Evolutionary conservation across 2,329 filamentous ascomycete genomes (phyloP).

Genomic region (Sarocladium brachiariae): DNA sequence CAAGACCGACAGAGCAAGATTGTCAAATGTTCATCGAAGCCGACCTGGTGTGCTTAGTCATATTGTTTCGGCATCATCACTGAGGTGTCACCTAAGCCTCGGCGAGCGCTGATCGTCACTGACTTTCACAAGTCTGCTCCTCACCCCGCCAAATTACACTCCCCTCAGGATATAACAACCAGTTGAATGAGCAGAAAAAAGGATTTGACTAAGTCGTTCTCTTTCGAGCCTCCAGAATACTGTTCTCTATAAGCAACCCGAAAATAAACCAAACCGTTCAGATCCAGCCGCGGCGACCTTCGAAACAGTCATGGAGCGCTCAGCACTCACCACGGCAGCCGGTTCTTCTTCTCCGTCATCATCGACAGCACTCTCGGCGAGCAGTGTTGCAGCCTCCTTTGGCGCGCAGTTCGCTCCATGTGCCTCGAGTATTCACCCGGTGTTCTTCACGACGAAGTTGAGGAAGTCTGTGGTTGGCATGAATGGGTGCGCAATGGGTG

Average conservation of each 20-base stretch:
- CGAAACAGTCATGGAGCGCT: background rate
- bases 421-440: constrained; percentile 59
- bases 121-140: background rate
- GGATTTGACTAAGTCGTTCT: no score
- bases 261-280: no score
- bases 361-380: background rate
- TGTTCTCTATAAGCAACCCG: no score
- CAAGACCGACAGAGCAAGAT: background rate
- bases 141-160: background rate
- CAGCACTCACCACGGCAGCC: background rate
- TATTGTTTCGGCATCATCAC: background rate
- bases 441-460: constrained; percentile 65
- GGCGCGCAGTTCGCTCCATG: constrained; percentile 32
- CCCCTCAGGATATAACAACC: no score
- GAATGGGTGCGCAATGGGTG: background rate
- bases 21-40: background rate
- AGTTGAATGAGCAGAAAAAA: no score
- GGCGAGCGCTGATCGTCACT: background rate
- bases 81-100: background rate
- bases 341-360: background rate
- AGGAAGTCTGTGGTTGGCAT: constrained; percentile 43
- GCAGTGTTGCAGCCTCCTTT: background rate
- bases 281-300: no score
- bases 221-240: no score
- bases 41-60: background rate